Evolutionary conservation across 2,329 filamentous ascomycete species (phyloP).

Genomic region (Colletotrichum sp.): DNA sequence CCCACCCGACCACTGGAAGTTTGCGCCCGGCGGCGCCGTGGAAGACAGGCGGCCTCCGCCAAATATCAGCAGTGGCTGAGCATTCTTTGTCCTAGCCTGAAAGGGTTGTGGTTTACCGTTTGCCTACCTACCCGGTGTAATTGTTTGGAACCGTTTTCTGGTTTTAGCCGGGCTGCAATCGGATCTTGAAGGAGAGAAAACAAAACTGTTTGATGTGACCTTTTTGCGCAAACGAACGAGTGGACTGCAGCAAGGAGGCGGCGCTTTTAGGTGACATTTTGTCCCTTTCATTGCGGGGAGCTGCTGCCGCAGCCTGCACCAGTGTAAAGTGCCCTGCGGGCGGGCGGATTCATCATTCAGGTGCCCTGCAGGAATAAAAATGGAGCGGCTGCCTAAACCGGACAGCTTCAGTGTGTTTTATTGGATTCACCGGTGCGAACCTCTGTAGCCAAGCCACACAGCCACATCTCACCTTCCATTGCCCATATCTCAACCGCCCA

Average conservation of each 20-base stretch:
- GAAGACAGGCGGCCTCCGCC: background rate
- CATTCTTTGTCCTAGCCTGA: background rate
- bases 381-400: background rate
- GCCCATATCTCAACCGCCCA: background rate
- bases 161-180: background rate
- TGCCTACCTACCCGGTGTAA: background rate
- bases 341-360: background rate
- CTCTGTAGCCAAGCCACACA: background rate
- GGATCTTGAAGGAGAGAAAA: background rate
- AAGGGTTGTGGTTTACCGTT: background rate
- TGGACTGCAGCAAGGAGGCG: background rate
- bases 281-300: background rate
- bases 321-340: background rate
- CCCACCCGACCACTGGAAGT: background rate
- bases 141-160: background rate
- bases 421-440: background rate
- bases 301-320: background rate
- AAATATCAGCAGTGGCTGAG: background rate
- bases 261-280: background rate
- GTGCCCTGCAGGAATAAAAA: background rate
- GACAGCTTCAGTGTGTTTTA: background rate
- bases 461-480: constrained; percentile 2
- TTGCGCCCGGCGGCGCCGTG: constrained; percentile 9
- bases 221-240: background rate
- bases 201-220: background rate